Evolutionary conservation across 768 basidiomycete species (phyloP).

Genomic region (Suillus weaverae): DNA sequence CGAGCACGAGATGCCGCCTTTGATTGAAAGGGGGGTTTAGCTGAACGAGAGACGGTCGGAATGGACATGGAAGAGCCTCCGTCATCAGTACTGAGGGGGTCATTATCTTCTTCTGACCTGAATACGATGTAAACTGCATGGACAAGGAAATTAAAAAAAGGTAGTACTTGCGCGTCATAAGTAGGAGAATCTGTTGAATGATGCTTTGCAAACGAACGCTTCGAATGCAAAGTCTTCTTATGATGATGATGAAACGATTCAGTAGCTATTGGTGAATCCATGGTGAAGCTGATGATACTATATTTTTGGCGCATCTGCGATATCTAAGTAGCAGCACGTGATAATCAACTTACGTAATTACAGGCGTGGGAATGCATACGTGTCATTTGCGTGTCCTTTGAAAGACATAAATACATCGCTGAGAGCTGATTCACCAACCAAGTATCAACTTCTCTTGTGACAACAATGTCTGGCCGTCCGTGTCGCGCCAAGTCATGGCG

Average conservation of each 20-base stretch:
- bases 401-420: not conserved
- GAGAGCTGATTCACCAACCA: not conserved
- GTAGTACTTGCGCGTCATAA: slow-evolving; percentile 62
- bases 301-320: not conserved
- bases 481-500: slow-evolving; percentile 60
- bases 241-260: slow-evolving; percentile 34
- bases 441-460: not conserved
- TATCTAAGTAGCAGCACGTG: not conserved
- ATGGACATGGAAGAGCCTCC: slow-evolving; percentile 52
- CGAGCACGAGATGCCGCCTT: slow-evolving; percentile 32
- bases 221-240: slow-evolving; percentile 39
- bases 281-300: too few relatives aligned
- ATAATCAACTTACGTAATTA: not conserved
- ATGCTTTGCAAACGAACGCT: slow-evolving; percentile 72
- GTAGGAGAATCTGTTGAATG: slow-evolving; percentile 67
- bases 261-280: slow-evolving; percentile 18
- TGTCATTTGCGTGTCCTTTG: slow-evolving; percentile 4
- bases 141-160: not conserved
- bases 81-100: slow-evolving; percentile 75
- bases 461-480: slow-evolving; percentile 35
- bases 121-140: slow-evolving; percentile 18
- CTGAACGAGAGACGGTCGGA: slow-evolving; percentile 24
- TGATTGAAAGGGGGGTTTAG: slow-evolving; percentile 30
- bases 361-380: not conserved
- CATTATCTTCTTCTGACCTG: slow-evolving; percentile 87